phyloP scores from a whole-genome alignment of 345 rosid species.

The Conringia planisiliqua region DNA sequence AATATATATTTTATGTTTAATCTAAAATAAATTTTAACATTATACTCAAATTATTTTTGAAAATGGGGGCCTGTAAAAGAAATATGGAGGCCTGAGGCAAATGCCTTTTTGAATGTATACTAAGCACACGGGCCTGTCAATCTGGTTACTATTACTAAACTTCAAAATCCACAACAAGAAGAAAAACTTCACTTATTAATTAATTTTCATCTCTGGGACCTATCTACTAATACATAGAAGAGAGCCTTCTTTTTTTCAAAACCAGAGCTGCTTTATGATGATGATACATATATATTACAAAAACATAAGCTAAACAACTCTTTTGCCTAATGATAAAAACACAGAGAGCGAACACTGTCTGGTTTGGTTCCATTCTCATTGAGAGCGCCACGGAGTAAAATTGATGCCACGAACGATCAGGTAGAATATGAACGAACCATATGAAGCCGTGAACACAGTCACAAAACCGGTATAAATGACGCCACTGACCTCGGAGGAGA shows the following conservation, averaged over 20 bases:
- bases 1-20: too few species aligned
- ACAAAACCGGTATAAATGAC: slow-evolving; percentile 35
- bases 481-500: slow-evolving; percentile 58
- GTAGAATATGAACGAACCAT: slow-evolving; percentile 66
- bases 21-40: too few species aligned
- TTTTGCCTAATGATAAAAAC: not conserved
- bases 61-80: too few species aligned
- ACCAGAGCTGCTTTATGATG: slow-evolving; percentile 6
- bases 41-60: too few species aligned
- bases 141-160: not conserved
- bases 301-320: not conserved
- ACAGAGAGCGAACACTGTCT: not conserved
- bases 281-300: slow-evolving; percentile 19
- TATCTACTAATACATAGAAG: slow-evolving; percentile 4
- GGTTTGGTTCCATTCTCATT: slow-evolving; percentile 6
- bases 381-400: slow-evolving; percentile 35
- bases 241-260: not conserved
- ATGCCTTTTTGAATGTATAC: too few species aligned
- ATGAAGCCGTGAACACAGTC: slow-evolving; percentile 45
- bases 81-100: too few species aligned
- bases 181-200: slow-evolving; percentile 5
- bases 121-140: too few species aligned
- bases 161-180: not conserved
- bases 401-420: slow-evolving; percentile 49
- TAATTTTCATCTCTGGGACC: not conserved